phyloP scores from a whole-genome alignment of 148 eudicot genomes.

The Vaccinium vitisidaea region DNA sequence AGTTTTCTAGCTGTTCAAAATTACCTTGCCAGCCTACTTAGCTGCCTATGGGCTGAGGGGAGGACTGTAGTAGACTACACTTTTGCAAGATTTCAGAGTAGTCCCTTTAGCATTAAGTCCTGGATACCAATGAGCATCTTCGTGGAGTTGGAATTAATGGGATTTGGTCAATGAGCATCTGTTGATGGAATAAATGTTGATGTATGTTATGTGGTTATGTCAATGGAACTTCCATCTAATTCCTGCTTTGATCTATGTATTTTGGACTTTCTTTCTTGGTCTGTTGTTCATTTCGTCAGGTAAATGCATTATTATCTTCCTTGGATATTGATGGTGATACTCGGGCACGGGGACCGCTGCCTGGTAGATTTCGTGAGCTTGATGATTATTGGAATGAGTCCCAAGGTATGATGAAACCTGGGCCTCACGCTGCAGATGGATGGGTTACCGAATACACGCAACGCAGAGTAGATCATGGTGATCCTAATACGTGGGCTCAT shows the following conservation, averaged over 20 bases:
- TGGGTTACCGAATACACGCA: conserved; percentile 75
- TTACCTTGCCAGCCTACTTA: background rate
- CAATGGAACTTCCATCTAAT: background rate
- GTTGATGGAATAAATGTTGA: background rate
- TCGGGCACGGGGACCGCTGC: conserved; percentile 61
- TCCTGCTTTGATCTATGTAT: conserved; percentile 10
- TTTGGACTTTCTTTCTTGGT: background rate
- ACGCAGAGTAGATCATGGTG: conserved; percentile 38
- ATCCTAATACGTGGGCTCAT: conserved; percentile 76
- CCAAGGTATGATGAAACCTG: conserved; percentile 56
- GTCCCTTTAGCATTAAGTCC: conserved; percentile 7
- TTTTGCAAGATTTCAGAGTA: conserved; percentile 1
- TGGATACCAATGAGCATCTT: background rate
- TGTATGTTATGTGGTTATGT: background rate
- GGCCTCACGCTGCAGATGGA: conserved; percentile 63
- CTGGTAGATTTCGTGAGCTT: conserved; percentile 77
- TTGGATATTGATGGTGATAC: conserved; percentile 80
- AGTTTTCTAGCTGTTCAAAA: background rate
- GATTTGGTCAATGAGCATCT: background rate
- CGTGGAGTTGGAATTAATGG: background rate
- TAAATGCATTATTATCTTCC: conserved; percentile 73
- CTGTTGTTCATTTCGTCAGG: conserved; percentile 40
- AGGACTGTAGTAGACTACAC: background rate
- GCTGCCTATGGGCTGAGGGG: conserved; percentile 5
- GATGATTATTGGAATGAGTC: conserved; percentile 97